These are phyloP conservation scores for Mycena albidolilacea DNA, from an alignment of 768 basidiomycete species.

Conservation along the genomic window DNA sequence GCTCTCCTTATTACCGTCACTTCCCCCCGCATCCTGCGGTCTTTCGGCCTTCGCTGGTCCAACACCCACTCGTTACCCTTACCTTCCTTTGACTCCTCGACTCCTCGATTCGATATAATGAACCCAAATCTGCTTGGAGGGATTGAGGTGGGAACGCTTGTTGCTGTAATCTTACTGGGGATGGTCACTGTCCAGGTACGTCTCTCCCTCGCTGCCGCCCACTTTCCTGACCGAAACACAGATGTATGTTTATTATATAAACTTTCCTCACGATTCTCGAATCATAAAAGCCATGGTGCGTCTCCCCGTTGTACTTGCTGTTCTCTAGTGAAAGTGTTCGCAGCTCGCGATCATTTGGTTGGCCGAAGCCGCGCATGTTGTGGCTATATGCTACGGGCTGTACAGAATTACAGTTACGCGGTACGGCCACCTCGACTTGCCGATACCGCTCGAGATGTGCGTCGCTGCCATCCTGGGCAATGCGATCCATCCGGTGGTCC, in stretches of 20 bases:
- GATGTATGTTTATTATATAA: conserved; percentile 38
- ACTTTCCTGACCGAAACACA: not conserved
- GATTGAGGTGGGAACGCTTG: conserved; percentile 31
- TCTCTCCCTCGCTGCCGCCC: not conserved
- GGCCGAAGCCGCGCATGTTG: conserved; percentile 28
- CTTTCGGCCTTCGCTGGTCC: conserved; percentile 8
- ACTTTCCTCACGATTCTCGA: conserved; percentile 36
- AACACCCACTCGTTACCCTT: conserved; percentile 18
- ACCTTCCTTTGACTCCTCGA: not conserved
- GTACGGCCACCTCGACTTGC: conserved; percentile 35
- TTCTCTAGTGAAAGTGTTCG: not conserved
- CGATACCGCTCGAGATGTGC: conserved; percentile 32
- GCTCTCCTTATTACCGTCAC: not conserved
- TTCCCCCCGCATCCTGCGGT: conserved; percentile 3
- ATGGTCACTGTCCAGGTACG: conserved; percentile 37
- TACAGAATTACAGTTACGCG: conserved; percentile 34
- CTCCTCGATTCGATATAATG: not conserved
- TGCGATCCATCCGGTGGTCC: conserved; percentile 36
- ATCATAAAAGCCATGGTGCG: conserved; percentile 31
- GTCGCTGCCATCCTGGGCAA: conserved; percentile 36
- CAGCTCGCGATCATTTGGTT: conserved; percentile 36
- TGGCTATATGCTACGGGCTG: conserved; percentile 34
- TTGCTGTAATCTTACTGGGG: conserved; percentile 33
- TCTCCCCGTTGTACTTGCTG: not conserved
- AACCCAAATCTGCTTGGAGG: conserved; percentile 31